Conservation (phyloP, 1,284 basidiomycete genomes). For the Irpex sp. region DNA sequence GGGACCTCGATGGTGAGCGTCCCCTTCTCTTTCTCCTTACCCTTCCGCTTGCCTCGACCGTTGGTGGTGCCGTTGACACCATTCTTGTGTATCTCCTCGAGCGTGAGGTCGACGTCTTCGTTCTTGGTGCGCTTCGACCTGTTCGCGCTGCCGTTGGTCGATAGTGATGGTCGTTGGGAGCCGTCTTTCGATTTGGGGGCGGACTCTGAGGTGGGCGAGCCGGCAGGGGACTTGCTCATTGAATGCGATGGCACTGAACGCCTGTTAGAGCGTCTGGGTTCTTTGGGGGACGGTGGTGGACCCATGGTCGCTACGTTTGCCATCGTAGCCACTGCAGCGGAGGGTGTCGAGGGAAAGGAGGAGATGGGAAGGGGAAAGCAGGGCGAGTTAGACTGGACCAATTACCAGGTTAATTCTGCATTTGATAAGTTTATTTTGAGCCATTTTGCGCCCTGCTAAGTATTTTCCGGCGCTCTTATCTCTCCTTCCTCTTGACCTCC, state of each 20-base stretch:
- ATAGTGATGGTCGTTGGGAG: slow-evolving; percentile 39
- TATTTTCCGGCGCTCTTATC: neutral
- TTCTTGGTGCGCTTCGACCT: slow-evolving; percentile 65
- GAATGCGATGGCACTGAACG: slow-evolving; percentile 65
- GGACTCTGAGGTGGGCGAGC: slow-evolving; percentile 58
- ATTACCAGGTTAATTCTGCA: slow-evolving; percentile 12
- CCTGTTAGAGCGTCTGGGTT: slow-evolving; percentile 71
- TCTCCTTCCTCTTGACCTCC: neutral
- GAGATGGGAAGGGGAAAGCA: slow-evolving; percentile 15
- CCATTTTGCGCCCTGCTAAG: neutral
- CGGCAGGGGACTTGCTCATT: slow-evolving; percentile 65
- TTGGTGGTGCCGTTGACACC: slow-evolving; percentile 36
- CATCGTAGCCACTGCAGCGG: slow-evolving; percentile 16
- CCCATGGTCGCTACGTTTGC: slow-evolving; percentile 50
- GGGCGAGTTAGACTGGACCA: slow-evolving; percentile 9
- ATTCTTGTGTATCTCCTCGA: slow-evolving; percentile 49
- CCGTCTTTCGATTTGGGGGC: slow-evolving; percentile 37
- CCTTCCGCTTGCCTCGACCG: slow-evolving; percentile 50
- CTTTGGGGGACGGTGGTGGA: slow-evolving; percentile 70
- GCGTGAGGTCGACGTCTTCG: slow-evolving; percentile 64
- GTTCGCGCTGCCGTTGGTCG: slow-evolving; percentile 39
- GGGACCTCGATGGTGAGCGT: slow-evolving; percentile 26
- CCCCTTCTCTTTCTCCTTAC: slow-evolving; percentile 54
- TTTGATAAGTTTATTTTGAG: slow-evolving; percentile 9
- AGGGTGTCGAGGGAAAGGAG: slow-evolving; percentile 16